phyloP scores from a whole-genome alignment of 73 alveolate species.

The Paramecium sonneborni region DNA sequence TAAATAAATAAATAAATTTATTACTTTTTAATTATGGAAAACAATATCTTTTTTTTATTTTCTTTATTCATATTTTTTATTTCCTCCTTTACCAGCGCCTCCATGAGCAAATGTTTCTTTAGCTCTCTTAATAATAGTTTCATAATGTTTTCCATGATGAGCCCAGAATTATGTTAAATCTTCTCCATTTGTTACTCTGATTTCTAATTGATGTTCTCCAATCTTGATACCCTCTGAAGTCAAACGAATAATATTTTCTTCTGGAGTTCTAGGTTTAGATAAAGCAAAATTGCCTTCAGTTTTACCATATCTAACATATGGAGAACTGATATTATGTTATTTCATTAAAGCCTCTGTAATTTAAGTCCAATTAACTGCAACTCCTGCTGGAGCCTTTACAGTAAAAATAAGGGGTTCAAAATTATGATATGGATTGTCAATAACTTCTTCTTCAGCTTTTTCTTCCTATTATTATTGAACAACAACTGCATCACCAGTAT shows the following conservation, averaged over 20 bases:
- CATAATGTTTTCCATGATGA: constrained; percentile 94
- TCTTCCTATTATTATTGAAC: constrained; percentile 56
- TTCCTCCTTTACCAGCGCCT: constrained; percentile 69
- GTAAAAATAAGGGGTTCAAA: constrained; percentile 61
- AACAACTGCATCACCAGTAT: constrained; percentile 55
- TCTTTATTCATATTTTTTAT: constrained; percentile 63
- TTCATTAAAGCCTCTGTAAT: constrained; percentile 72
- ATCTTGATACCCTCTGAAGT: constrained; percentile 74
- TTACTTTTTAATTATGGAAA: constrained; percentile 56
- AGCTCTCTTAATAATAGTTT: constrained; percentile 72
- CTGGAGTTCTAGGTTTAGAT: constrained; percentile 61
- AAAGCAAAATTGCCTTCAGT: constrained; percentile 71
- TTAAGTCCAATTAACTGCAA: constrained; percentile 66
- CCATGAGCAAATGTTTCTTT: constrained; percentile 66
- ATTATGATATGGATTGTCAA: constrained; percentile 52
- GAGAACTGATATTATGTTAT: constrained; percentile 71
- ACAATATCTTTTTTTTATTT: constrained; percentile 69
- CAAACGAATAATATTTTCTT: constrained; percentile 55
- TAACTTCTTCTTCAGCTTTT: constrained; percentile 47
- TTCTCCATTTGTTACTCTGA: constrained; percentile 86
- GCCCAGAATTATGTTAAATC: constrained; percentile 91
- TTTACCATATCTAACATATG: constrained; percentile 71
- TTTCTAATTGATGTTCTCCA: constrained; percentile 74
- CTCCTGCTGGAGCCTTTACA: constrained; percentile 66
- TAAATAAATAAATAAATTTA: constrained; percentile 60